Percentiles rank a stretch among this genome's conserved stretches.
phyloP scores from a whole-genome alignment of 495 filamentous ascomycete species.

The Podospora appendiculata region DNA sequence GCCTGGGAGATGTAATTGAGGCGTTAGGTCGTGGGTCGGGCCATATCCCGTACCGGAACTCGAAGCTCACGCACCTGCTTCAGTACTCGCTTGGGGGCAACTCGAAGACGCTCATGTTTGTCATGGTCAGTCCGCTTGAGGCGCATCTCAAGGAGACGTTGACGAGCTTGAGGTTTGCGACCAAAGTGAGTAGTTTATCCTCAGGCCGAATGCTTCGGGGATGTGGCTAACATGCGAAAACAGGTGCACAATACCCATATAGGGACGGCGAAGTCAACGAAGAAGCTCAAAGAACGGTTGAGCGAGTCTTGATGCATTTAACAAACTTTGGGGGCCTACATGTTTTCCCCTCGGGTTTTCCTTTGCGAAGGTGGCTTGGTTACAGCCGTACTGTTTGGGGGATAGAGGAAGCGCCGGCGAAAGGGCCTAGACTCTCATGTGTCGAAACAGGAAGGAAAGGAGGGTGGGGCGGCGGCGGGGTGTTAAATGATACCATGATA shows the following conservation, averaged over 20 bases:
- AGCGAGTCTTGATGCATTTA: constrained; percentile 8
- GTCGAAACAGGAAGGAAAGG: too few species aligned
- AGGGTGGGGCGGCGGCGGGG: too few species aligned
- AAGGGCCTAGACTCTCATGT: too few species aligned
- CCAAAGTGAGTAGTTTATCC: constrained; percentile 53
- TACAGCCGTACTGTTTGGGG: too few species aligned
- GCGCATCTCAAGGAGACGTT: constrained; percentile 88
- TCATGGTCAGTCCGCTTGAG: constrained; percentile 92
- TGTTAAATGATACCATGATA: too few species aligned
- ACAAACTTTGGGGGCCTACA: too few species aligned
- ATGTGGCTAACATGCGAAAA: neutral
- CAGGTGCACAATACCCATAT: constrained; percentile 82
- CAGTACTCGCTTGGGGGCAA: constrained; percentile 94
- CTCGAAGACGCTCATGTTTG: constrained; percentile 97
- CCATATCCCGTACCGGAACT: constrained; percentile 92
- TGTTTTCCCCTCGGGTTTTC: too few species aligned
- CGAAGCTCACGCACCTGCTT: constrained; percentile 92
- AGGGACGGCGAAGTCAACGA: constrained; percentile 72
- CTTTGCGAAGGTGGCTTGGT: too few species aligned
- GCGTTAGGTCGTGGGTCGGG: constrained; percentile 78
- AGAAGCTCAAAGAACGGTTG: constrained; percentile 38
- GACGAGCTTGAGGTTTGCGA: constrained; percentile 93
- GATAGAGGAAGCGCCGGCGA: too few species aligned
- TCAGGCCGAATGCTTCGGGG: neutral
- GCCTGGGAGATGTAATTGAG: constrained; percentile 90